Percentiles rank a stretch among this genome's conserved stretches.
phyloP scores from a whole-genome alignment of 305 asterid species.

The Solanum hybrid region DNA sequence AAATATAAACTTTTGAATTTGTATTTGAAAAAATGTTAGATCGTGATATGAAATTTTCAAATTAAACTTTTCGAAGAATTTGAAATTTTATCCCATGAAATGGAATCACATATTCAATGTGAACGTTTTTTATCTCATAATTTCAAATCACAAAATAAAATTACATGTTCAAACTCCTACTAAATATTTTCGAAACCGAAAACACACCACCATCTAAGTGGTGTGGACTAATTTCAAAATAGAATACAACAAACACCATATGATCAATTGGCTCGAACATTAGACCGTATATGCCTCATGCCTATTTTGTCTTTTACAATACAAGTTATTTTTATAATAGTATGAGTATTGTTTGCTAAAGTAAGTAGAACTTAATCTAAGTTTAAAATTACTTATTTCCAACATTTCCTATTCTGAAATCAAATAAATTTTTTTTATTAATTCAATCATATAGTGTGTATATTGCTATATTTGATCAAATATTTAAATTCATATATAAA shows the following conservation, averaged over 20 bases:
- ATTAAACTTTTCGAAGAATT: no score
- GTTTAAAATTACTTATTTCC: not conserved
- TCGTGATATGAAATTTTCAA: not conserved
- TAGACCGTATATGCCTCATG: not conserved
- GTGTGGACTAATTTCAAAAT: not conserved
- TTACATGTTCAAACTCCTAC: not conserved
- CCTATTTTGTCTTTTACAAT: not conserved
- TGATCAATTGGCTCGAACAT: not conserved
- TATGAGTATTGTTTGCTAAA: not conserved
- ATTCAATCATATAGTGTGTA: not conserved
- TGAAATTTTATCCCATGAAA: not conserved
- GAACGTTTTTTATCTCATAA: no score
- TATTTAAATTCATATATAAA: not conserved
- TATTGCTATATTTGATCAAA: not conserved
- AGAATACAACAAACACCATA: not conserved
- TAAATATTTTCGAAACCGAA: no score
- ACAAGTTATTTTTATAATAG: not conserved
- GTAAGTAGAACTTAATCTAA: not conserved
- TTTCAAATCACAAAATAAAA: not conserved
- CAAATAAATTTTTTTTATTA: no score
- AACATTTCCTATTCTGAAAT: not conserved
- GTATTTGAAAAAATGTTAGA: no score
- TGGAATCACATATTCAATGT: no score
- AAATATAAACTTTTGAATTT: no score
- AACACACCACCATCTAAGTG: not conserved